Conservation (phyloP, 495 filamentous ascomycete genomes). For the Trichoderma gamsii region DNA sequence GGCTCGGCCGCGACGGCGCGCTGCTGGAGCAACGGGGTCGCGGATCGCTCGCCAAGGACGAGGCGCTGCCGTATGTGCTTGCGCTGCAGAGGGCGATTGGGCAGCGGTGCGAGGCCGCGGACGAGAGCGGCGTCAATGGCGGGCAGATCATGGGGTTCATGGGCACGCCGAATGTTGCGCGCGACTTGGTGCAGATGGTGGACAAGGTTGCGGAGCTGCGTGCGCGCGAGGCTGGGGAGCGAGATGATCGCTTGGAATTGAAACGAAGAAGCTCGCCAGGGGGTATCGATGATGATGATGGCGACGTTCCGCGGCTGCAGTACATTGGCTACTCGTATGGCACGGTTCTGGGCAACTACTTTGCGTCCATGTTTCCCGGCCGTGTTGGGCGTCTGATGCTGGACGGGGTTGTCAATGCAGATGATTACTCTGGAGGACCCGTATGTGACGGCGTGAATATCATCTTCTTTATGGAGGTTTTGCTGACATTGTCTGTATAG, state of each 20-base stretch:
- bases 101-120: neutral
- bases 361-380: constrained; percentile 39
- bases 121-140: constrained; percentile 12
- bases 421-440: constrained; percentile 25
- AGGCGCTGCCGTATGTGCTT: neutral
- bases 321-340: constrained; percentile 62
- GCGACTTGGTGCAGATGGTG: constrained; percentile 39
- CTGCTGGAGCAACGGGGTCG: constrained; percentile 16
- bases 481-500: neutral
- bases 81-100: neutral
- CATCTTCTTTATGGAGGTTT: neutral
- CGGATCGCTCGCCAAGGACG: constrained; percentile 15
- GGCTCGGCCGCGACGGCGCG: constrained; percentile 13
- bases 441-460: neutral
- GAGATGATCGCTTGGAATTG: neutral
- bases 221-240: neutral
- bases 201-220: constrained; percentile 31
- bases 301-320: constrained; percentile 28
- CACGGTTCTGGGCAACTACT: constrained; percentile 49
- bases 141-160: constrained; percentile 16
- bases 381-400: constrained; percentile 35
- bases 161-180: constrained; percentile 28
- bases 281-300: neutral
- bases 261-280: neutral
- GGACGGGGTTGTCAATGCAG: constrained; percentile 32